Evolutionary conservation across 1,284 basidiomycete species (phyloP), one percentile per base, ranked within the genome.

Genomic region (Ceratobasidium sp.): DNA sequence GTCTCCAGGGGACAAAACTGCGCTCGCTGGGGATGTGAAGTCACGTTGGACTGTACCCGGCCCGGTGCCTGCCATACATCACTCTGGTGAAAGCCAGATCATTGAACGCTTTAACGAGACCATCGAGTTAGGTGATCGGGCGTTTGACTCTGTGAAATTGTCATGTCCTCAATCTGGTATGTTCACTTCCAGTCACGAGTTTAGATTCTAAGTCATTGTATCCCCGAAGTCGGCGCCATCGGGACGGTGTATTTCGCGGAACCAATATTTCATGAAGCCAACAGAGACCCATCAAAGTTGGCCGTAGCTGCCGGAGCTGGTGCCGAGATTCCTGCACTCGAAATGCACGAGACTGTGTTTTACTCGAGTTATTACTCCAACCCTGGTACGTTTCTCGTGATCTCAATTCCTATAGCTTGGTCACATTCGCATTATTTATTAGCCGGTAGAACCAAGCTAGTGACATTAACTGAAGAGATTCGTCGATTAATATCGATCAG

Each of bases 331-430:
- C 15, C n/a, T 20, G 22, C 56, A 7, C 53, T 68, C 25, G 65
- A 68, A 32, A 55, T 68, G 65, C 53, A 68, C 17, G 65, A 68
- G 53, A 68, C 65, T 5, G 49, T 68, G 4, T 68, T 68, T 56
- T 68, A 68, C 25, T 68, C 65, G 0, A 55, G 42, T 6, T 68
- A 68, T n/a, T 68, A 68, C 29, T 68, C 52, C 13, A 68, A 68
- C 31, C 53, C 65, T n/a, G 65, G 65, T 56, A 40, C 15, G 52
- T 35, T 56, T 40, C 32, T 34, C 42, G 25, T 6, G 50, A 1
- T 10, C 8, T 20, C 20, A 15, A 5, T 17, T 20, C 35, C 20
- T 22, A 38, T n/a, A 10, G 22, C 34, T 20, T 4, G 20, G 8
- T 38, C 25, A 56, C n/a, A n/a, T n/a, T n/a, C n/a, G n/a, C n/a